These are phyloP conservation scores for Phytopythium boreale DNA, from an alignment of 352 stramenopile genomes.

Conservation along the genomic window DNA sequence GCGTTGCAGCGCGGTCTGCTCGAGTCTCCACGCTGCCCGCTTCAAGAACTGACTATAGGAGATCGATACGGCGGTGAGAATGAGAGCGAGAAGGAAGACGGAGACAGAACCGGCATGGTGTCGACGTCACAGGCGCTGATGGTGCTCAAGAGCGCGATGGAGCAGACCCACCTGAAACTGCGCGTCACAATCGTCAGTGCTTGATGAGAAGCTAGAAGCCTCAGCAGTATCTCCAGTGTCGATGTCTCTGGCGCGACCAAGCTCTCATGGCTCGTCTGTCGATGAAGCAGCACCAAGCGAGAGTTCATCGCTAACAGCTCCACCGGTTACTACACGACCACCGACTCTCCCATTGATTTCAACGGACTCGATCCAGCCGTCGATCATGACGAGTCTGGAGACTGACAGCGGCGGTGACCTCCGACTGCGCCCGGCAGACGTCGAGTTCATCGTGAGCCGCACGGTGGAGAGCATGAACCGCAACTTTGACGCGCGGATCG, in stretches of 20 bases:
- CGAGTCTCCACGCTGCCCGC: slow-evolving; percentile 5
- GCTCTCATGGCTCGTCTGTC: too few species aligned
- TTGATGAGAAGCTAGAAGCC: too few species aligned
- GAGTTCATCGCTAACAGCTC: background rate
- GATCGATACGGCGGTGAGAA: background rate
- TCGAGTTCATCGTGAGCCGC: slow-evolving; percentile 63
- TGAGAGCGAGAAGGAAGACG: background rate
- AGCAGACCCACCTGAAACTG: background rate
- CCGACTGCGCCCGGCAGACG: slow-evolving; percentile 36
- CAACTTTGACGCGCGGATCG: slow-evolving; percentile 58
- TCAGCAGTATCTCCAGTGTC: too few species aligned
- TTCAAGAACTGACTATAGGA: background rate
- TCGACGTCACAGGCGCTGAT: background rate
- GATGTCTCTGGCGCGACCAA: background rate
- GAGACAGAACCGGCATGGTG: background rate
- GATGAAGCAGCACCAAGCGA: background rate
- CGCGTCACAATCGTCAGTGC: background rate
- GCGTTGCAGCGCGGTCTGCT: slow-evolving; percentile 22
- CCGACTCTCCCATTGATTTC: too few species aligned
- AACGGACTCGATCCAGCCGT: background rate
- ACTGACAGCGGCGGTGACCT: background rate
- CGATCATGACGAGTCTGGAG: background rate
- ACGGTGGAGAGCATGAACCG: slow-evolving; percentile 68
- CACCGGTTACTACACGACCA: background rate
- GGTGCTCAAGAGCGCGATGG: background rate